Conservation (phyloP, 257 asterid genomes). For the Solanum verrucosum region DNA sequence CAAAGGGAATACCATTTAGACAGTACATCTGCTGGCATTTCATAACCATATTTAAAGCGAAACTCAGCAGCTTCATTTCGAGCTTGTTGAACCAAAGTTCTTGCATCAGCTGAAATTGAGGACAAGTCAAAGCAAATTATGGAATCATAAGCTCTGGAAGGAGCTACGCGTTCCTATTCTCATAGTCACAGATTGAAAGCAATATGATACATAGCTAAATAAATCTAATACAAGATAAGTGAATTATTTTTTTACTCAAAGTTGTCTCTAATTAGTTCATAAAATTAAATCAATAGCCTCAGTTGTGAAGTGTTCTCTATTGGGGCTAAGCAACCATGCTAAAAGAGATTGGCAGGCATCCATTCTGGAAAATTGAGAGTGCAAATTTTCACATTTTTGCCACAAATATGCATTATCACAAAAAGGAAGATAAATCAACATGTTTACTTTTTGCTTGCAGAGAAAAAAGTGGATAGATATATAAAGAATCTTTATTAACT, state of each 20-base stretch:
- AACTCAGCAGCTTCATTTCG: constrained; percentile 97
- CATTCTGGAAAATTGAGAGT: neutral
- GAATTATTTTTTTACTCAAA: neutral
- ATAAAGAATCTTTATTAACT: neutral
- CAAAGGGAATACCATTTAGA: constrained; percentile 62
- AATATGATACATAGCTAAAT: neutral
- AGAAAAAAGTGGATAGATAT: neutral
- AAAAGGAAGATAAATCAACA: neutral
- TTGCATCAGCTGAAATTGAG: constrained; percentile 70
- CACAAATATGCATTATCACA: neutral
- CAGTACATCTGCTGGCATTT: constrained; percentile 88
- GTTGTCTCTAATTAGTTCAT: neutral
- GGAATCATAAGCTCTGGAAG: neutral
- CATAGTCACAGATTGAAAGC: neutral
- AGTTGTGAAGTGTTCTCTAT: neutral
- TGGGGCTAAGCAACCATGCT: neutral
- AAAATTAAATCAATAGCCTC: neutral
- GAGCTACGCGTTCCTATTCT: neutral
- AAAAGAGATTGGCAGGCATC: neutral
- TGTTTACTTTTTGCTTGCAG: neutral
- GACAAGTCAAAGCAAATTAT: neutral
- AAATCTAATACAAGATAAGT: neutral
- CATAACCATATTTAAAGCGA: constrained; percentile 84
- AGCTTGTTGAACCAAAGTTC: constrained; percentile 96
- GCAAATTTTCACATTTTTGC: neutral